phyloP scores from a whole-genome alignment of 1,284 basidiomycete species.

The Ustilago nuda region DNA sequence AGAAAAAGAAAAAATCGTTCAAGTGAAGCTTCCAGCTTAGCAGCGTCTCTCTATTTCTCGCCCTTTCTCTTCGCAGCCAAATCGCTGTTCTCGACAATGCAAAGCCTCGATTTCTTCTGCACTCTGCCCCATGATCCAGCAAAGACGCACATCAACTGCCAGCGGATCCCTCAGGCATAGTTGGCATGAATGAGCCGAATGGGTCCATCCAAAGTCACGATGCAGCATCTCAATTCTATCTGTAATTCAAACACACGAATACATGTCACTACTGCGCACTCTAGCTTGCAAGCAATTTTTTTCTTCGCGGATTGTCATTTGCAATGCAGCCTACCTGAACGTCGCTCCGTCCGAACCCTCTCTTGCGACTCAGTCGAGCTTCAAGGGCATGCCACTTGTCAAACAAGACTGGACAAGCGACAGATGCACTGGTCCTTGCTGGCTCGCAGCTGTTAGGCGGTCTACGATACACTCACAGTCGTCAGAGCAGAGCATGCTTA shows the following conservation, averaged over 20 bases:
- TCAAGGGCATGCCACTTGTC: too few relatives aligned
- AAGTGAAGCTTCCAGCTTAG: too few relatives aligned
- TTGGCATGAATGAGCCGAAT: background rate
- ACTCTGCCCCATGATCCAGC: conserved; percentile 52
- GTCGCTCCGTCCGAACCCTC: too few relatives aligned
- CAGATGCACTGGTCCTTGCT: too few relatives aligned
- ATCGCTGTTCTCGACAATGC: conserved; percentile 55
- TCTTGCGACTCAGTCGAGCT: too few relatives aligned
- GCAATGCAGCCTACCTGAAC: too few relatives aligned
- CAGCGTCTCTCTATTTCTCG: background rate
- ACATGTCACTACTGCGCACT: background rate
- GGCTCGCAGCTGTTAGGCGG: too few relatives aligned
- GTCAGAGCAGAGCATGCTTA: too few relatives aligned
- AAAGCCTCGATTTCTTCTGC: conserved; percentile 59
- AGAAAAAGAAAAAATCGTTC: too few relatives aligned
- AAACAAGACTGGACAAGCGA: too few relatives aligned
- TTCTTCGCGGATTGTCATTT: background rate
- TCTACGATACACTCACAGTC: too few relatives aligned
- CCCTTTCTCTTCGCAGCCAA: conserved; percentile 28
- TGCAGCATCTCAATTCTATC: background rate
- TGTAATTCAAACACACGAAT: background rate
- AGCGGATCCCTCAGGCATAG: conserved; percentile 45
- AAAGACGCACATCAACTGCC: conserved; percentile 58
- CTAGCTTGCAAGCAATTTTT: background rate
- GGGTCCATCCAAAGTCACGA: background rate